A percentile compares a stretch with the other conserved stretches of the same genome.
phyloP scores from a whole-genome alignment of 805 yeast species.

The Cyberlindnera suaveolens region DNA sequence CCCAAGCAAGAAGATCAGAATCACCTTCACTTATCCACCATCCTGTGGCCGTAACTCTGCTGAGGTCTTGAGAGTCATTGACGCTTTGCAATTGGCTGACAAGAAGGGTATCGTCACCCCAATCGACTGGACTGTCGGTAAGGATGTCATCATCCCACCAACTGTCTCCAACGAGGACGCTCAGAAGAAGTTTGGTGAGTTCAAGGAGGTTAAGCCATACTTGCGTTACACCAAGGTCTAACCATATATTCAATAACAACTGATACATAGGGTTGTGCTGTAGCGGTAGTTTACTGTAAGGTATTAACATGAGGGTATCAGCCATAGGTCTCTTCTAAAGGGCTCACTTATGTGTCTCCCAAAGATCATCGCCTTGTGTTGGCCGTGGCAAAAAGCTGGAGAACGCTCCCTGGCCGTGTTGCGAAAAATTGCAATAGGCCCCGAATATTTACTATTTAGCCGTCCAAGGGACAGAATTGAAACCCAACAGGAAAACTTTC shows the following conservation, averaged over 20 bases:
- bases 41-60: conserved; percentile 91
- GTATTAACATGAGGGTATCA: background rate
- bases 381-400: too few species aligned
- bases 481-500: too few species aligned
- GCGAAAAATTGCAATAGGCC: too few species aligned
- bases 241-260: background rate
- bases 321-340: too few species aligned
- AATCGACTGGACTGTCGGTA: conserved; percentile 83
- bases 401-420: too few species aligned
- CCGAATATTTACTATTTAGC: too few species aligned
- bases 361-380: too few species aligned
- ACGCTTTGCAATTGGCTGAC: conserved; percentile 83
- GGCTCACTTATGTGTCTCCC: too few species aligned
- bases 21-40: conserved; percentile 86
- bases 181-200: conserved; percentile 76
- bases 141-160: conserved; percentile 91
- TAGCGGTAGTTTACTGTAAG: background rate
- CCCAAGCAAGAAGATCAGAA: conserved; percentile 83
- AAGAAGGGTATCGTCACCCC: conserved; percentile 83
- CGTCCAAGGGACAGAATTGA: too few species aligned
- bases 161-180: conserved; percentile 74
- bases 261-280: background rate
- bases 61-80: conserved; percentile 86
- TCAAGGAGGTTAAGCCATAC: conserved; percentile 85
- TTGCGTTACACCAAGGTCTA: conserved; percentile 59